These are phyloP conservation scores for Silybum marianum DNA, from an alignment of 129 eudicot species.

Conservation along the genomic window DNA sequence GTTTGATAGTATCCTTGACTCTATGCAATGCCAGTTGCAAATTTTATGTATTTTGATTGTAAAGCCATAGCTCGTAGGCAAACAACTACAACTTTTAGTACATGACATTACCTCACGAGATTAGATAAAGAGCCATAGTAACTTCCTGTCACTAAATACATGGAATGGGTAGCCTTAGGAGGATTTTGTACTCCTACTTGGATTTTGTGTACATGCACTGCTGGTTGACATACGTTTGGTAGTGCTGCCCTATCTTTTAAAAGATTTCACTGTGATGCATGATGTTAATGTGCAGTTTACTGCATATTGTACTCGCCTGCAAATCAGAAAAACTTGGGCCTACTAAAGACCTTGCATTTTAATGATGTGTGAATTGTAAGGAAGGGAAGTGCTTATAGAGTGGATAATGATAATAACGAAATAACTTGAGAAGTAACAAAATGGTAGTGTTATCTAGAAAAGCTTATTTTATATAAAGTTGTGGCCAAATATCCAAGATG, in stretches of 20 bases:
- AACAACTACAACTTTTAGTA: background rate
- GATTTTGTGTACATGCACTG: background rate
- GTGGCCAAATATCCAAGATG: background rate
- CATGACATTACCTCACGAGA: background rate
- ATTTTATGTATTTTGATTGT: background rate
- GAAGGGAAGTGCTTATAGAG: background rate
- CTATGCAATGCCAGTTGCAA: background rate
- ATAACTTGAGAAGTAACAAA: background rate
- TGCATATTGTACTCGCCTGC: background rate
- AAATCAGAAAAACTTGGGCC: background rate
- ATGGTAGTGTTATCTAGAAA: background rate
- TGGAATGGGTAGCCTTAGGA: background rate
- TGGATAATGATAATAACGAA: background rate
- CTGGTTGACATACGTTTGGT: background rate
- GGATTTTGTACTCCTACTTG: background rate
- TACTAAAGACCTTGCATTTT: background rate
- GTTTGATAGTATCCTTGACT: background rate
- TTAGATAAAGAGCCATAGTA: background rate
- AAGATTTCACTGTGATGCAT: background rate
- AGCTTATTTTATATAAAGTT: background rate
- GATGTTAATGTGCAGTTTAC: background rate
- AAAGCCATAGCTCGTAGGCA: background rate
- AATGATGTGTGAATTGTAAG: background rate
- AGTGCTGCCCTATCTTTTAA: background rate
- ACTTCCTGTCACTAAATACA: background rate